Evolutionary conservation across 257 asterid genomes (phyloP), one percentile per base, ranked within the genome.

Genomic region (Primulina tabacum): DNA sequence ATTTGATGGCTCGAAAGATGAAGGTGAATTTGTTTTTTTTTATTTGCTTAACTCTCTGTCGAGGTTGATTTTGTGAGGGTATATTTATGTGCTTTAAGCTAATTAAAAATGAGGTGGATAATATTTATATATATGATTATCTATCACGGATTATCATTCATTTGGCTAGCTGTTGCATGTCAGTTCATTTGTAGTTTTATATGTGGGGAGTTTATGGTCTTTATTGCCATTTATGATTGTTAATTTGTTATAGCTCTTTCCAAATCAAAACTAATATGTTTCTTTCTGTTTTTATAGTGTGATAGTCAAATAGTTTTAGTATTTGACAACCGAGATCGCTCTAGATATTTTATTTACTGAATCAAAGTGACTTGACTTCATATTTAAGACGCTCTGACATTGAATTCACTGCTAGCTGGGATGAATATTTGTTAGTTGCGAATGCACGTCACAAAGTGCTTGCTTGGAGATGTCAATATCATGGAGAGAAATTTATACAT

Each of bases 1-100:
- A 87, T 68, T 70, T 87, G 80, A 87, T 87, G 93, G 85, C 88
- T 53, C 82, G 87, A 10, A 87, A 87, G 58, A 83, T 83, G 87
- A 83, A 85, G 87, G 90, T 85, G 60, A 24, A 24, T 60, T 60
- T 16, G 5, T 21, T 55, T 24, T 35, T 26, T 17, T 5, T 6
- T 4, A 32, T 29, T 34, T 72, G 20, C 65, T 68, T 47, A 9
- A 55, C 16, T 68, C 28, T 21, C 8, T 9, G 20, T 17, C 0
- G 57, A 50, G 21, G 16, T 40, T 14, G 52, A 8, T 47, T 28
- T 37, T 37, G 40, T 35, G 16, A 35, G 32, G 14, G 68, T 38
- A 16, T 74, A 67, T 55, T 4, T 34, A 28, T 10, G 55, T 50
- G 65, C 29, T 56, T 5, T 17, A 50, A 50, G 7, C 57, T 50